These are phyloP conservation scores for Pythium coloratum DNA, from an alignment of 352 stramenopile species.

Conservation along the genomic window DNA sequence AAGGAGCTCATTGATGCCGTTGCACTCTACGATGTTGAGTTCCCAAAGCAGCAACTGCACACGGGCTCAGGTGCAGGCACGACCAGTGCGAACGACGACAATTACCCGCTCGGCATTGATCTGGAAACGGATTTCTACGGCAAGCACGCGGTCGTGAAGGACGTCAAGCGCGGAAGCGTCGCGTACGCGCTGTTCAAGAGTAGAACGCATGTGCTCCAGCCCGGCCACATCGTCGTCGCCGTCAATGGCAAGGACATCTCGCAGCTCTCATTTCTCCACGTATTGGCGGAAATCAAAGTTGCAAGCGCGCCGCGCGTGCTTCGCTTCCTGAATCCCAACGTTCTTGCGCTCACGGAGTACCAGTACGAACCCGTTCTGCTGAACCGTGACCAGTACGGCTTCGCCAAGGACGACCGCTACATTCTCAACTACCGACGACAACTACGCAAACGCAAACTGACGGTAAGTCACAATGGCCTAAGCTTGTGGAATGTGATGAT, in stretches of 20 bases:
- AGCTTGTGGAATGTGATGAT: too few relatives aligned
- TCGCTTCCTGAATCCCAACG: constrained; percentile 44
- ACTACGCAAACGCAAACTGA: constrained; percentile 37
- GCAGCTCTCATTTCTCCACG: constrained; percentile 32
- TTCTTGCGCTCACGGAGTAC: constrained; percentile 36
- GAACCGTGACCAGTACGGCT: constrained; percentile 61
- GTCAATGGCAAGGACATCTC: constrained; percentile 49
- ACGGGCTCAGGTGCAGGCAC: background rate
- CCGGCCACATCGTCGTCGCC: constrained; percentile 48
- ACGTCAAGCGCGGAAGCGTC: constrained; percentile 33
- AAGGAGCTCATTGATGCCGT: constrained; percentile 37
- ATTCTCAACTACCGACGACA: constrained; percentile 49
- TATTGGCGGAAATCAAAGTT: constrained; percentile 32
- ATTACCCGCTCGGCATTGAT: constrained; percentile 45
- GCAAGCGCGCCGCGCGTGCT: constrained; percentile 35
- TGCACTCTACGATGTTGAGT: constrained; percentile 56
- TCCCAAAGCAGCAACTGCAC: constrained; percentile 29
- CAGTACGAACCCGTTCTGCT: constrained; percentile 36
- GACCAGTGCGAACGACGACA: background rate
- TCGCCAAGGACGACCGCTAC: constrained; percentile 60
- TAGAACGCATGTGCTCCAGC: constrained; percentile 19
- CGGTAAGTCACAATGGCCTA: constrained; percentile 19
- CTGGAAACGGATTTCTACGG: constrained; percentile 64
- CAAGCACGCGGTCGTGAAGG: constrained; percentile 45
- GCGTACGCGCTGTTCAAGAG: constrained; percentile 32